These are phyloP conservation scores for Cucumis melo DNA, from an alignment of 306 rosid species.

Conservation along the genomic window DNA sequence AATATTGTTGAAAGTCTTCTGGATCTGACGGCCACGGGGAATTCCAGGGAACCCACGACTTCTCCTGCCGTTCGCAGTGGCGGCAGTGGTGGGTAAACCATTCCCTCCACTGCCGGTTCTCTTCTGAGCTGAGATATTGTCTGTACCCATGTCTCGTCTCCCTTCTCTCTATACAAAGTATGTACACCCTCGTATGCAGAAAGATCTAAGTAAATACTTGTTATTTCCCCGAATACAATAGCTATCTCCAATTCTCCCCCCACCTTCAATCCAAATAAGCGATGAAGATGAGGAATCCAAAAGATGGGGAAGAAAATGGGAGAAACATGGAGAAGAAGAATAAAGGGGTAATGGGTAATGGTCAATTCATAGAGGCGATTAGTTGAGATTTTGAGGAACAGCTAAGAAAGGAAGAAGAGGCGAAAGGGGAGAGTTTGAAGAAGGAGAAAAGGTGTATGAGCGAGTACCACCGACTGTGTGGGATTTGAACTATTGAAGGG, in stretches of 20 bases:
- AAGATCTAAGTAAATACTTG: not conserved
- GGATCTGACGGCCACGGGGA: constrained; percentile 88
- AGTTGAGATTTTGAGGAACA: not conserved
- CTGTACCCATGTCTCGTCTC: constrained; percentile 36
- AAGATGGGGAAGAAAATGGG: not conserved
- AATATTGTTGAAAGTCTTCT: constrained; percentile 78
- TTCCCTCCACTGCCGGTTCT: constrained; percentile 17
- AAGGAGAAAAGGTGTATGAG: not conserved
- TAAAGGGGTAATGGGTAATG: not conserved
- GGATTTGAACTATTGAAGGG: not conserved
- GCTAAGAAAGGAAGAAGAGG: not conserved
- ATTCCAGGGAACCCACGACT: constrained; percentile 8
- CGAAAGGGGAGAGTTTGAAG: not conserved
- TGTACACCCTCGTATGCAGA: not conserved
- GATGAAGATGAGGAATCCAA: not conserved
- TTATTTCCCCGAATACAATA: not conserved
- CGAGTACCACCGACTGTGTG: constrained; percentile 2
- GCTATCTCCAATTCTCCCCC: not conserved
- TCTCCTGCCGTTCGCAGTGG: constrained; percentile 17
- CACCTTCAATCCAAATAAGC: not conserved
- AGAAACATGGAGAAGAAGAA: not conserved
- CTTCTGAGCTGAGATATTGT: constrained; percentile 39
- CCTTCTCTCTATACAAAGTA: not conserved
- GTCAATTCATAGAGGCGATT: not conserved
- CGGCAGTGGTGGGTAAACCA: constrained; percentile 20